phyloP scores from a whole-genome alignment of 306 rosid genomes.

The Gastrolobium bilobum region DNA sequence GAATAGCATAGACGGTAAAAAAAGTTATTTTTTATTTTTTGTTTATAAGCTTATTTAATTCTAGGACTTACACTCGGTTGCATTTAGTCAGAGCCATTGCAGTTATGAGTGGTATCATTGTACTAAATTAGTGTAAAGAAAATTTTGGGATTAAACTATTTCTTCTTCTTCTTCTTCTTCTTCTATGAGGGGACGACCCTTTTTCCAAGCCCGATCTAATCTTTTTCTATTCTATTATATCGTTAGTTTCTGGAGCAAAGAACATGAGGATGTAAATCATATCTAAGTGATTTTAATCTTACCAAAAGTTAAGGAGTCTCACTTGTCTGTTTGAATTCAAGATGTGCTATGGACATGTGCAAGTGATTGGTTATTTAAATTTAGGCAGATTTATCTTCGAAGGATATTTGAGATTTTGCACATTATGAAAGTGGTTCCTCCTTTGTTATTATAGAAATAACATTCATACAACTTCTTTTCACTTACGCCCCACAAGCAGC shows the following conservation, averaged over 20 bases:
- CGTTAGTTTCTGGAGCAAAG: constrained; percentile 9
- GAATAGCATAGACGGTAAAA: constrained; percentile 51
- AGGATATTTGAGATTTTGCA: background rate
- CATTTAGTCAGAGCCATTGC: constrained; percentile 51
- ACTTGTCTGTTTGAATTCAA: background rate
- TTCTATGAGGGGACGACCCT: constrained; percentile 41
- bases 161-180: constrained; percentile 42
- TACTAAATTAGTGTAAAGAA: constrained; percentile 65
- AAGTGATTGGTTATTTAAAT: constrained; percentile 9
- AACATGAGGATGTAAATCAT: constrained; percentile 12
- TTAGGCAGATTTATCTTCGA: too few species aligned
- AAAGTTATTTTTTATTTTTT: constrained; percentile 52
- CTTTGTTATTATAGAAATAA: background rate
- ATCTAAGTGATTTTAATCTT: constrained; percentile 19
- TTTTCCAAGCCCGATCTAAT: background rate
- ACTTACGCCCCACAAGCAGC: background rate
- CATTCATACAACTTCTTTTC: background rate
- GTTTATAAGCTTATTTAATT: constrained; percentile 59
- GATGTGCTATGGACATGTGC: background rate
- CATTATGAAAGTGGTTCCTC: background rate
- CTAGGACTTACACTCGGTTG: constrained; percentile 52
- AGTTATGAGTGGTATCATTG: constrained; percentile 50
- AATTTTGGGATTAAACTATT: constrained; percentile 55
- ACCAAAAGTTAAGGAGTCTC: constrained; percentile 3
- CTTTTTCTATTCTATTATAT: background rate